phyloP scores from a whole-genome alignment of 2,329 filamentous ascomycete species.

The Shiraia bambusicola region DNA sequence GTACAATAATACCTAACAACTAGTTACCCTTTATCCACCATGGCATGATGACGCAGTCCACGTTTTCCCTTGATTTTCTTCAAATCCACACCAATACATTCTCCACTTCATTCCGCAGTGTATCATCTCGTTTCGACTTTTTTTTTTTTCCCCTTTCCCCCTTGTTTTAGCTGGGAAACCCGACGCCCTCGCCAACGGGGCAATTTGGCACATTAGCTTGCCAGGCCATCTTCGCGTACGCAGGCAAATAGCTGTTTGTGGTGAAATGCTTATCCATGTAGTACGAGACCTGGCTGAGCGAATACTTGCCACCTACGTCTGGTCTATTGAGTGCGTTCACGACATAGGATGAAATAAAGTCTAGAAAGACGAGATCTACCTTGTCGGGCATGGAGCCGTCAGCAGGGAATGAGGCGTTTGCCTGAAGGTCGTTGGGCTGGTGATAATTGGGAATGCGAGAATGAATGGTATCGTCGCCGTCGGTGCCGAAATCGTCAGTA shows the following conservation, averaged over 20 bases:
- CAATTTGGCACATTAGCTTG: conserved; percentile 45
- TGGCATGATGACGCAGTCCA: no score
- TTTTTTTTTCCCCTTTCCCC: not conserved
- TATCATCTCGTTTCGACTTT: not conserved
- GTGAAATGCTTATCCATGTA: conserved; percentile 47
- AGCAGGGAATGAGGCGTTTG: conserved; percentile 51
- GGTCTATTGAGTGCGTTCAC: conserved; percentile 38
- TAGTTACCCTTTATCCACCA: no score
- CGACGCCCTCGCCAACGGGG: conserved; percentile 42
- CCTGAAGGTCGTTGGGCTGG: conserved; percentile 55
- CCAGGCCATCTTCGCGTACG: conserved; percentile 47
- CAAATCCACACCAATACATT: no score
- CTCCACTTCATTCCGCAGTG: no score
- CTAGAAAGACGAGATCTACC: conserved; percentile 58
- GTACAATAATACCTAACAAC: no score
- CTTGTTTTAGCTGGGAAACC: conserved; percentile 7
- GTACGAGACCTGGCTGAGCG: conserved; percentile 32
- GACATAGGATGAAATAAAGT: conserved; percentile 49
- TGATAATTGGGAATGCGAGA: conserved; percentile 50
- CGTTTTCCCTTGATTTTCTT: no score
- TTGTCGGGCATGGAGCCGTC: conserved; percentile 46
- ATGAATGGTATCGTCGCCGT: conserved; percentile 60
- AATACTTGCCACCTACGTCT: conserved; percentile 37
- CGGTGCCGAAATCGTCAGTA: conserved; percentile 58
- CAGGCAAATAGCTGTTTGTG: conserved; percentile 46